These are phyloP conservation scores for Epithele typhae DNA, from an alignment of 768 basidiomycete species.

Conservation along the genomic window DNA sequence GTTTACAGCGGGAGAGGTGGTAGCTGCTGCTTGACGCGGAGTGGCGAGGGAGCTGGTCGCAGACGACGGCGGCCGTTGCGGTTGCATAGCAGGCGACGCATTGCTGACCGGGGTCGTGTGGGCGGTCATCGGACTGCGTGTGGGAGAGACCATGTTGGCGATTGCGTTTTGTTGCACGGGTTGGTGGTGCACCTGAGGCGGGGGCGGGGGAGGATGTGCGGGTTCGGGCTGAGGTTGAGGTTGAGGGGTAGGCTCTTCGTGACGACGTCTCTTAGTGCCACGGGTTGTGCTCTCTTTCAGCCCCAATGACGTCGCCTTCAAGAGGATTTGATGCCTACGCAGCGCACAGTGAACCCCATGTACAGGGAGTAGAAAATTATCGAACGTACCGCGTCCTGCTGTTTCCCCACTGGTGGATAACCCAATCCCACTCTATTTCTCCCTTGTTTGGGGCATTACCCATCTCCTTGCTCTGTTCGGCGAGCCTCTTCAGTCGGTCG, in stretches of 20 bases:
- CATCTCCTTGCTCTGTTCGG: constrained; percentile 57
- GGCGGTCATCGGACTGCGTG: constrained; percentile 31
- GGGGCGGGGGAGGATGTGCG: constrained; percentile 6
- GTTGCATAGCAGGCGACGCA: constrained; percentile 50
- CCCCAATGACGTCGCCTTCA: constrained; percentile 76
- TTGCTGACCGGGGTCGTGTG: constrained; percentile 34
- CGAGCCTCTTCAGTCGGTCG: constrained; percentile 60
- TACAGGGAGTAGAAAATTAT: not conserved
- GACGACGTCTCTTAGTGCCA: constrained; percentile 57
- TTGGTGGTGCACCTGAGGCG: constrained; percentile 25
- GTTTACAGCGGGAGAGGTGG: constrained; percentile 17
- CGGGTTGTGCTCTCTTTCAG: constrained; percentile 72
- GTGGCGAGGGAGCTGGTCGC: constrained; percentile 9
- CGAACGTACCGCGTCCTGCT: constrained; percentile 61
- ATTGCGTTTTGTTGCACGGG: constrained; percentile 18
- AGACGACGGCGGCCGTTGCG: constrained; percentile 34
- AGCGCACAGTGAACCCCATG: not conserved
- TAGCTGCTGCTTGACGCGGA: constrained; percentile 19
- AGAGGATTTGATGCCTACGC: constrained; percentile 72
- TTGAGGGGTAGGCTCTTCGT: constrained; percentile 19
- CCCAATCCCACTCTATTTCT: constrained; percentile 78
- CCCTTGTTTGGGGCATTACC: constrained; percentile 37
- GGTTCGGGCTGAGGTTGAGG: too few relatives aligned
- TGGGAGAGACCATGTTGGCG: constrained; percentile 21
- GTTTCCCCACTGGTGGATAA: constrained; percentile 69